phyloP scores from a whole-genome alignment of 129 eudicot species.

The Gnaphalium uliginosum region DNA sequence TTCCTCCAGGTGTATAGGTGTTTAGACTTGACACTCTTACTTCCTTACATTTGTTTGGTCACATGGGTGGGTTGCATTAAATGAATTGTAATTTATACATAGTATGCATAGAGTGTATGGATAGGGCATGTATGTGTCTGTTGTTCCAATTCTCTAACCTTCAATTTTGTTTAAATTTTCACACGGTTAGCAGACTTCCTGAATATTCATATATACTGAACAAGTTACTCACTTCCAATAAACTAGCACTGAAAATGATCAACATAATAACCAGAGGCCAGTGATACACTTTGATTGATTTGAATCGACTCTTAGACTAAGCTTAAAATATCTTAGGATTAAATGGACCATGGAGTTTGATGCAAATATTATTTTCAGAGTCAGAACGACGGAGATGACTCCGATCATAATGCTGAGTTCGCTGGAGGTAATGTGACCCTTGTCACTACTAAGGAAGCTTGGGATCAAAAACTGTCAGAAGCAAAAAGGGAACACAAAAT shows the following conservation, averaged over 20 bases:
- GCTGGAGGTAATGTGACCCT: conserved; percentile 53
- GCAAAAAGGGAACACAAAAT: conserved; percentile 48
- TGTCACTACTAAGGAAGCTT: conserved; percentile 46
- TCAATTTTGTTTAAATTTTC: neutral
- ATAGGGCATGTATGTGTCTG: neutral
- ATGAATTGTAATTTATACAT: neutral
- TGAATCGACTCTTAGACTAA: neutral
- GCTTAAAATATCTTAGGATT: neutral
- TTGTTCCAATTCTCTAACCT: neutral
- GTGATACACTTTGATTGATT: conserved; percentile 22
- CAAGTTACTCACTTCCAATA: conserved; percentile 1
- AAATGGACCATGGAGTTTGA: conserved; percentile 11
- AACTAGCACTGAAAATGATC: neutral
- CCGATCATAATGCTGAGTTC: conserved; percentile 47
- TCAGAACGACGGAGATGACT: conserved; percentile 43
- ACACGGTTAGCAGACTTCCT: neutral
- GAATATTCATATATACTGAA: neutral
- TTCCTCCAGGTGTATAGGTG: neutral
- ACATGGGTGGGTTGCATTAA: neutral
- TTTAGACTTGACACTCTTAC: neutral
- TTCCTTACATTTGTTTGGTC: neutral
- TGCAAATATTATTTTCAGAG: conserved; percentile 28
- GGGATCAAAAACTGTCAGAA: conserved; percentile 50
- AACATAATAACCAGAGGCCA: conserved; percentile 8
- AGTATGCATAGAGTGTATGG: neutral